A percentile compares a stretch with the other conserved stretches of the same genome.
phyloP scores from a whole-genome alignment of 2,329 filamentous ascomycete genomes.

The Trichophyton benhamiae region DNA sequence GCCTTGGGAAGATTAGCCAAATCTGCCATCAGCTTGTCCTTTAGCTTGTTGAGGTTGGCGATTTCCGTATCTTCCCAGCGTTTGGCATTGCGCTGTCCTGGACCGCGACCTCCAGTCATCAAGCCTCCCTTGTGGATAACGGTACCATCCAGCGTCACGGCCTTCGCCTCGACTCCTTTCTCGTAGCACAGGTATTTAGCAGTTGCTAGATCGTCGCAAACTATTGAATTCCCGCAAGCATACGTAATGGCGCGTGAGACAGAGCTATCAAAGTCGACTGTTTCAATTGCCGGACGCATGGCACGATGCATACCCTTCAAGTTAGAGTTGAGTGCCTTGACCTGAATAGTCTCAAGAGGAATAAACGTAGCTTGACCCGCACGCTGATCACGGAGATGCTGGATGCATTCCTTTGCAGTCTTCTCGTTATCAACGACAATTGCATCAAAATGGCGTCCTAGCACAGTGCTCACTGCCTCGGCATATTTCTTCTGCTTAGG shows the following conservation, averaged over 20 bases:
- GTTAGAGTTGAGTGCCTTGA: constrained; percentile 77
- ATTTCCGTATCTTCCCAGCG: constrained; percentile 85
- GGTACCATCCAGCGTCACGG: constrained; percentile 86
- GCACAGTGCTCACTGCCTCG: constrained; percentile 79
- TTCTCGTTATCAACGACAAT: constrained; percentile 93
- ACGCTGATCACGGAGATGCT: constrained; percentile 83
- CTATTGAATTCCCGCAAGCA: constrained; percentile 86
- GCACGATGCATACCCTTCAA: constrained; percentile 79
- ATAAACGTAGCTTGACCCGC: constrained; percentile 86
- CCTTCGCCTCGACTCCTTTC: constrained; percentile 75
- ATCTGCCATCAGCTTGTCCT: constrained; percentile 63
- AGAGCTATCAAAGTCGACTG: constrained; percentile 80
- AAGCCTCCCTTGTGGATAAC: constrained; percentile 93
- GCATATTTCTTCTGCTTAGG: constrained; percentile 97
- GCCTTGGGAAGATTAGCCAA: constrained; percentile 68
- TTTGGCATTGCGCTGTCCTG: constrained; percentile 60
- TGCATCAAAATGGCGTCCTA: constrained; percentile 86
- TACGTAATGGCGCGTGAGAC: constrained; percentile 89
- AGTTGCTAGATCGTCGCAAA: constrained; percentile 76
- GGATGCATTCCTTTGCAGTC: constrained; percentile 83
- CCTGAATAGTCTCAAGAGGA: constrained; percentile 92
- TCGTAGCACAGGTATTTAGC: constrained; percentile 86
- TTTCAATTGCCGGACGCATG: constrained; percentile 81
- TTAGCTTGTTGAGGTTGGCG: constrained; percentile 66
- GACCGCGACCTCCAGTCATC: constrained; percentile 88